Base-by-base conservation (phyloP, 2,329 filamentous ascomycete species). In the Colletotrichum navitas region DNA sequence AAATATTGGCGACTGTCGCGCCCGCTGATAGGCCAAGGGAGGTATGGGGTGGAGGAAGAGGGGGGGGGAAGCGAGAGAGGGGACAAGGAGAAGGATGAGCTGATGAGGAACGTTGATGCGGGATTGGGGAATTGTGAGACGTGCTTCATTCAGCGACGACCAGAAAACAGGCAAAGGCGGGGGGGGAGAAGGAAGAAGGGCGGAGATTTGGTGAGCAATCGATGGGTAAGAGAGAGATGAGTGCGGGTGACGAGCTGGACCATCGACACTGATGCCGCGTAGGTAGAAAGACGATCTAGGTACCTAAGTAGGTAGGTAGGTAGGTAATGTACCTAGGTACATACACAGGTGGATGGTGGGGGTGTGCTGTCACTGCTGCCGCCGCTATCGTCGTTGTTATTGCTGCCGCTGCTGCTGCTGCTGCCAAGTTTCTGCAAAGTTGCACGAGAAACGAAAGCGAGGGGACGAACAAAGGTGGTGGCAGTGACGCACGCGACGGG, bases 361-460 rank as follows among this genome's bases (percentile, higher is more conserved):
- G 59, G 41, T 56, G 32, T 12, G 18, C 7, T 45, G 21, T 45
- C 43, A 45, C 43, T 45, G 3, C 21, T n/a, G 18, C 41, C 10
- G 7, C 43, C 10, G 43, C 18, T 29, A n/a, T 45, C 18, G 29
- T 16, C 11, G 29, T 47, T 47, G 61, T 26, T 66, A n/a, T 29
- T 39, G 39, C 34, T 29, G 29, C 29, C 4, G 29, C 29, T 29
- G 29, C 63, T 67, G 63, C 68, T 24, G 45, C 6, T 47, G 41
- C 63, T 62, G 63, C 68, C 68, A 71, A 58, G 63, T 71, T 67
- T 62, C 45, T 49, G 56, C 60, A 45, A 45, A 26, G 51, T 55
- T 34, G 68, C 64, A 62, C 56, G 63, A 67, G 55, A 43, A 61
- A 52, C 56, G 68, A 71, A 47, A 62, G 24, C 56, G 63, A 70